These are phyloP conservation scores for Fusarium oxysporum DNA, from an alignment of 2,329 filamentous ascomycete species.

Conservation along the genomic window DNA sequence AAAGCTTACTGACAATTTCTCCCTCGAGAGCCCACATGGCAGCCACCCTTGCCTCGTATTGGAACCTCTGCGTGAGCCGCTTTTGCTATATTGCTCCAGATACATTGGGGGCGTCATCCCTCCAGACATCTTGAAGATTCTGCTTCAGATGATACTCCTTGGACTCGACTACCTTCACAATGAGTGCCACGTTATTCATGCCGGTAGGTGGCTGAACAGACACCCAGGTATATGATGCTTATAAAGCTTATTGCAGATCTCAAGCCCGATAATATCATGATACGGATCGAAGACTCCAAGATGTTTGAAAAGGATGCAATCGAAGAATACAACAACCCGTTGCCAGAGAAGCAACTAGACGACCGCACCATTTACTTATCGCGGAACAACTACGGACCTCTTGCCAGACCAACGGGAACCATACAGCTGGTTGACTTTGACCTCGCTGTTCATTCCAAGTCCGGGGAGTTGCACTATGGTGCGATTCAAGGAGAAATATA, in stretches of 20 bases:
- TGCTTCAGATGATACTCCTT: conserved; percentile 38
- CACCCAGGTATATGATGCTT: accelerated
- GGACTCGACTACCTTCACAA: conserved; percentile 42
- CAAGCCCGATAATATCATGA: conserved; percentile 41
- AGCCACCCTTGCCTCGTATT: conserved; percentile 37
- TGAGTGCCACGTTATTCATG: conserved; percentile 38
- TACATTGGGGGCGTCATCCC: conserved; percentile 36
- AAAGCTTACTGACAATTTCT: conserved; percentile 33
- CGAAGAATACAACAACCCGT: conserved; percentile 36
- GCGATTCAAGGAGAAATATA: conserved; percentile 33
- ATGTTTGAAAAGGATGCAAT: conserved; percentile 32
- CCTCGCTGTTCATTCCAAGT: conserved; percentile 2
- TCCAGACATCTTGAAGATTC: conserved; percentile 31
- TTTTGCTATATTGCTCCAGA: conserved; percentile 40
- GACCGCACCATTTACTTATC: conserved; percentile 38
- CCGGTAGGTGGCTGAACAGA: neutral
- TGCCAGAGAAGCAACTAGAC: conserved; percentile 35
- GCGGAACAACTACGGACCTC: conserved; percentile 37
- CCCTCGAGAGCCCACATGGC: conserved; percentile 1
- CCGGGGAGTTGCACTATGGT: conserved; percentile 9
- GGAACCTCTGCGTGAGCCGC: conserved; percentile 40
- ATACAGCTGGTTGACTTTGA: conserved; percentile 39
- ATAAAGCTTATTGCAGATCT: conserved; percentile 7
- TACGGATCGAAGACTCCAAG: conserved; percentile 24
- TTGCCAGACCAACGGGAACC: conserved; percentile 23